Evolutionary conservation across 768 basidiomycete species (phyloP).

Genomic region (Suillus clintonianus): DNA sequence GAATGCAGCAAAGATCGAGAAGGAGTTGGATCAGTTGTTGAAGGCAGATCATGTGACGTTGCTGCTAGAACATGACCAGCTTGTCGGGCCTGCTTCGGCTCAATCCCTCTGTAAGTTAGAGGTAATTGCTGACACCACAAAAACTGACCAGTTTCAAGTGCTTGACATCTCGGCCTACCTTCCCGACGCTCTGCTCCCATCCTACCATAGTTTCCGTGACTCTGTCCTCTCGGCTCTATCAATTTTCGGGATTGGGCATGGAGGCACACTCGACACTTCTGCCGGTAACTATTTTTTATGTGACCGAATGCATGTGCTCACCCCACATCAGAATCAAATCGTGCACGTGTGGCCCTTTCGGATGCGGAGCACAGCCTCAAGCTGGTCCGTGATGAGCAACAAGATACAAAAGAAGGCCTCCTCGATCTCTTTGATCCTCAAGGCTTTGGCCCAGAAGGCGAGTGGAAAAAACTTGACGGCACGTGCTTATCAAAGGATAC

Average conservation of each 20-base stretch:
- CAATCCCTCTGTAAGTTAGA: conserved; percentile 56
- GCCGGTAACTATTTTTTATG: conserved; percentile 35
- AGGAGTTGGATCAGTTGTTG: conserved; percentile 57
- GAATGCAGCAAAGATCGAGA: conserved; percentile 59
- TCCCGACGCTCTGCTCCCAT: conserved; percentile 76
- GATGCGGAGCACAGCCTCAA: conserved; percentile 66
- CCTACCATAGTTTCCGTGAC: conserved; percentile 70
- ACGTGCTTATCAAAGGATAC: conserved; percentile 77
- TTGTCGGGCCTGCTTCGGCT: conserved; percentile 50
- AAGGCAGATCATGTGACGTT: conserved; percentile 72
- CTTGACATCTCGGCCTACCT: conserved; percentile 81
- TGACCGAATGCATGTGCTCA: conserved; percentile 4
- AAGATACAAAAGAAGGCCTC: conserved; percentile 58
- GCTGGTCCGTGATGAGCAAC: conserved; percentile 50
- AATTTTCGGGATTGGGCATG: conserved; percentile 58
- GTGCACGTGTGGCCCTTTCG: conserved; percentile 60
- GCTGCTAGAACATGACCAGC: conserved; percentile 76
- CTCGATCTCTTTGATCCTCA: conserved; percentile 63
- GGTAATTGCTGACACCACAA: neutral
- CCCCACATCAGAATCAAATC: conserved; percentile 50
- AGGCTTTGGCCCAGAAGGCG: conserved; percentile 77
- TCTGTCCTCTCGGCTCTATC: conserved; percentile 62
- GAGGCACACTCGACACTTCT: conserved; percentile 34
- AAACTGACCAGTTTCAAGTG: conserved; percentile 46
- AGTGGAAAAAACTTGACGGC: conserved; percentile 94